phyloP scores from a whole-genome alignment of 2,329 filamentous ascomycete species.

The Aspergillus pseudoviridinutans region DNA sequence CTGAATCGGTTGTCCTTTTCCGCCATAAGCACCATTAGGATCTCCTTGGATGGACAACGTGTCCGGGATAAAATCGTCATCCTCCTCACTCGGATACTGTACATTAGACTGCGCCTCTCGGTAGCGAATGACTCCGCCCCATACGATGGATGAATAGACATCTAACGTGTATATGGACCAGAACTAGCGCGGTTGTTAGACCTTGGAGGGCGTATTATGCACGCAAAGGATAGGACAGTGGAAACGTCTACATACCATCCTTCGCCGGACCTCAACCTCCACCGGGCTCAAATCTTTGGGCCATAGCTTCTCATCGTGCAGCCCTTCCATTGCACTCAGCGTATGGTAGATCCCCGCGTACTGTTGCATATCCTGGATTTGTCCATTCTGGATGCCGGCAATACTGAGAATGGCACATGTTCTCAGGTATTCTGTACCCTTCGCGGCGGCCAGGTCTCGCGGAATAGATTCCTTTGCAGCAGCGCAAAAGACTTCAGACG shows the following conservation, averaged over 20 bases:
- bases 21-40: background rate
- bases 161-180: background rate
- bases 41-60: background rate
- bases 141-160: background rate
- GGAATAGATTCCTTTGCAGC: background rate
- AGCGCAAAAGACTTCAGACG: background rate
- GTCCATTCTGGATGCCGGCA: background rate
- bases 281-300: background rate
- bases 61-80: background rate
- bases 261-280: background rate
- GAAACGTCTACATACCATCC: background rate
- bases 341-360: background rate
- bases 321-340: background rate
- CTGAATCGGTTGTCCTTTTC: background rate
- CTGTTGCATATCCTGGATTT: background rate
- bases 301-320: background rate
- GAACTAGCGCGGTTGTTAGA: background rate
- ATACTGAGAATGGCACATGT: background rate
- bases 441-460: background rate
- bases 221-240: background rate
- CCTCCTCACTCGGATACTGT: background rate
- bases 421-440: background rate
- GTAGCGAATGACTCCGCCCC: background rate
- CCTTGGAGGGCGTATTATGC: too few species aligned
- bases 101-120: background rate